phyloP scores from a whole-genome alignment of 2,329 filamentous ascomycete genomes.

The Ambrosiella cleistominuta region DNA sequence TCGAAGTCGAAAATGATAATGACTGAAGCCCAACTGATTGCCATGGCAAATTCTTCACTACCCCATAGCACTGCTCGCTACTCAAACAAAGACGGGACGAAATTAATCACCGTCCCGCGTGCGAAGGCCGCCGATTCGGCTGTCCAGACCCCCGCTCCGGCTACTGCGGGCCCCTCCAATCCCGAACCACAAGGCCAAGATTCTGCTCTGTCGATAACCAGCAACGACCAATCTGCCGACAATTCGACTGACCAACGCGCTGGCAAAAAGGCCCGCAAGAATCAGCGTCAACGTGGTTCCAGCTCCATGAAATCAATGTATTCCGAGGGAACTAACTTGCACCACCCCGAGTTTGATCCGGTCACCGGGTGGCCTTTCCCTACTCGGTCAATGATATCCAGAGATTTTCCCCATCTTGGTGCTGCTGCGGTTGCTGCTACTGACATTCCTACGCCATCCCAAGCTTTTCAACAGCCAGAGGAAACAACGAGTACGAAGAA shows the following conservation, averaged over 20 bases:
- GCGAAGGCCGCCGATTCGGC: conserved; percentile 31
- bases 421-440: background rate
- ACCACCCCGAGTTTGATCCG: no score
- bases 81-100: conserved; percentile 51
- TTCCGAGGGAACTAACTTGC: background rate
- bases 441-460: background rate
- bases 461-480: no score
- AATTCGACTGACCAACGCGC: conserved; percentile 35
- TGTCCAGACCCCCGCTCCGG: conserved; percentile 27
- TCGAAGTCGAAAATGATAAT: conserved; percentile 25
- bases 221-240: background rate
- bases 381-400: background rate
- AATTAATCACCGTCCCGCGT: conserved; percentile 50
- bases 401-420: background rate
- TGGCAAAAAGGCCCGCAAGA: conserved; percentile 78
- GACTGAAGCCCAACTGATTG: conserved; percentile 32
- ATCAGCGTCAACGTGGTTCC: conserved; percentile 48
- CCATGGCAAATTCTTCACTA: conserved; percentile 31
- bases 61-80: conserved; percentile 41
- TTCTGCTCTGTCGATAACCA: background rate
- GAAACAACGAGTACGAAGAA: background rate
- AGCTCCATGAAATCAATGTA: background rate
- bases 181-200: background rate
- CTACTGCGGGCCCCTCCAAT: background rate
- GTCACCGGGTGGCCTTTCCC: no score